Evolutionary conservation across 768 basidiomycete genomes (phyloP), one percentile per base, ranked within the genome.

Genomic region (Stropharia rugosoannulata): DNA sequence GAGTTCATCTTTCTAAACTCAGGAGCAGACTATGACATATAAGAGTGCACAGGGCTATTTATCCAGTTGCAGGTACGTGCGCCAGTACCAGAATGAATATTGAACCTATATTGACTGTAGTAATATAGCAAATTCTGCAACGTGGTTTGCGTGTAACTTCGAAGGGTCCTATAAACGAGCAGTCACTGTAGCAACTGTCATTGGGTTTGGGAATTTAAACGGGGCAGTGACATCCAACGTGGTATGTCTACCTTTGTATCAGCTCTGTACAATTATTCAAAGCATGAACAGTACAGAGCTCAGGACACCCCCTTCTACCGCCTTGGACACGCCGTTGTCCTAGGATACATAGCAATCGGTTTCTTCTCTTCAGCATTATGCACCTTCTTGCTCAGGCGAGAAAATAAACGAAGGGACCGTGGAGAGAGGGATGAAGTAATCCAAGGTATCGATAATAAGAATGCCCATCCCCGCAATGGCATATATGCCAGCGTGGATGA

Each of bases 151-250:
- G 12, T 79, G 84, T 52, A 90, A 89, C 55, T 76, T 85, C 37
- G 89, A 90, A 64, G 87, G 89, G 0, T 77, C 85, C 2, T 90
- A 88, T 65, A 90, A 90, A 67, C 82, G 89, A 5, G 81, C 82
- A 44, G 83, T 86, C 9, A 83, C 83, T 1, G 73, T 90, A 3
- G 87, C 81, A 1, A 82, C 87, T 78, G 83, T 84, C 2, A 87
- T 89, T 55, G 86, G 87, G 38, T 74, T 73, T 67, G 86, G 85
- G 8, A 89, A 87, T 64, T 69, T 88, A 19, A 86, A 89, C 58
- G 88, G 86, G 11, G 86, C 85, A 10, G 80, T 89, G 10, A 77
- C 82, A 5, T 79, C 84, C 15, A 88, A 87, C 61, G 78, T 87
- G 50, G 86, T 84, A 70, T 52, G 84, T 73, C 44, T 32, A 22